Evolutionary conservation across 2,329 filamentous ascomycete species (phyloP), one percentile per base, ranked within the genome.

Genomic region (Colletotrichum sp.): DNA sequence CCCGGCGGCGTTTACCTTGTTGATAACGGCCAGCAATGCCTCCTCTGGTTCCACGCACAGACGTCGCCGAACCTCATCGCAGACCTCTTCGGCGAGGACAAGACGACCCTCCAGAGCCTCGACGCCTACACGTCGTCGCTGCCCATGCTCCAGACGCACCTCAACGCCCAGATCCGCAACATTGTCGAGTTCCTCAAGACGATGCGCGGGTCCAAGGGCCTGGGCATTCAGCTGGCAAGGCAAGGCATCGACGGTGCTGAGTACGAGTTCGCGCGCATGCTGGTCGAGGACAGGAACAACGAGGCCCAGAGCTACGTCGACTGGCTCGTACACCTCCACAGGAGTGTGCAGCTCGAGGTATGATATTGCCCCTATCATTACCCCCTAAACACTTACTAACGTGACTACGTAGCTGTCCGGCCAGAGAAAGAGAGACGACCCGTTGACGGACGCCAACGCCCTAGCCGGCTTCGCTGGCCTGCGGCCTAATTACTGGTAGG

Each of bases 231-330:
- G 85, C 89, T 99, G 64, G 97, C 97, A 9, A 88, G 97, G 75
- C 97, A 99, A 85, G 96, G 96, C 1, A 89, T 99, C 6, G 97
- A 99, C 82, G 97, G 97, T 1, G 95, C 96, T 5, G 97, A 99
- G 85, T 99, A 96, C 81, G 97, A 99, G 85, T 99, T 99, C 88
- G 97, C 97, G 9, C 90, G 96, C 69, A 89, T 98, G 85, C 85
- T 99, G 79, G 93, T 98, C 36, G 97, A 99, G 86, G 97, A 99
- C 83, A 92, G 97, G 79, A 99, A 99, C 84, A 98, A 98, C 80
- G 97, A 99, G 87, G 97, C 97, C 44, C 96, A 98, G 86, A 98
- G 95, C 83, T 99, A 99, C 85, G 97, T 99, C 39, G 97, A 99
- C 86, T 99, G 97, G 97, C 89, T 99, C 81, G 97, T 99, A 74